A percentile compares a stretch with the other conserved stretches of the same genome.
Conservation (phyloP, 345 rosid genomes). For the Eucalyptus dawsonii region DNA sequence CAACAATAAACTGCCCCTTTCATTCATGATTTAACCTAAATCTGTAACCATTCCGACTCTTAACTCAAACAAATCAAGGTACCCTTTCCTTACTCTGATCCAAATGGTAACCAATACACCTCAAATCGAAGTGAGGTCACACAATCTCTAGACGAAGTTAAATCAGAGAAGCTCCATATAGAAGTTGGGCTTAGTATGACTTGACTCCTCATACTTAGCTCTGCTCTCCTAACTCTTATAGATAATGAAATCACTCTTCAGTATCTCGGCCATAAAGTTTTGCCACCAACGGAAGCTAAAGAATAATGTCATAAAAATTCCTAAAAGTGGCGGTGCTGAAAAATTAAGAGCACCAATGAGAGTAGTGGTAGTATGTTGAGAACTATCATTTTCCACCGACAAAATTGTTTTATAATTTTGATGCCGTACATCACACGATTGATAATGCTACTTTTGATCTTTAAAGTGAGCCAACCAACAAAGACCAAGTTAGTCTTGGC, state of each 20-base stretch:
- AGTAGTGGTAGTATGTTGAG: too few species aligned
- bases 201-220: background rate
- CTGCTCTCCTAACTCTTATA: background rate
- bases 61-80: rapidly evolving
- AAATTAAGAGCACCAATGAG: background rate
- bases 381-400: too few species aligned
- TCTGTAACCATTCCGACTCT: too few species aligned
- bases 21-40: too few species aligned
- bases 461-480: too few species aligned
- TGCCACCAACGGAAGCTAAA: background rate
- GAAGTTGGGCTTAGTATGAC: background rate
- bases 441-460: too few species aligned
- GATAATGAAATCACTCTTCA: background rate
- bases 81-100: background rate
- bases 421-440: rapidly evolving
- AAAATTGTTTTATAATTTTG: too few species aligned
- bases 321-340: background rate
- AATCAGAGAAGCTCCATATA: too few species aligned
- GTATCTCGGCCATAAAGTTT: background rate
- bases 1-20: too few species aligned
- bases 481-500: background rate
- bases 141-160: too few species aligned
- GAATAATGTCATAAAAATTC: background rate
- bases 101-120: too few species aligned
- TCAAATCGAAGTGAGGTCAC: too few species aligned